These are phyloP conservation scores for Arachis monticola DNA, from an alignment of 331 rosid genomes.

Conservation along the genomic window DNA sequence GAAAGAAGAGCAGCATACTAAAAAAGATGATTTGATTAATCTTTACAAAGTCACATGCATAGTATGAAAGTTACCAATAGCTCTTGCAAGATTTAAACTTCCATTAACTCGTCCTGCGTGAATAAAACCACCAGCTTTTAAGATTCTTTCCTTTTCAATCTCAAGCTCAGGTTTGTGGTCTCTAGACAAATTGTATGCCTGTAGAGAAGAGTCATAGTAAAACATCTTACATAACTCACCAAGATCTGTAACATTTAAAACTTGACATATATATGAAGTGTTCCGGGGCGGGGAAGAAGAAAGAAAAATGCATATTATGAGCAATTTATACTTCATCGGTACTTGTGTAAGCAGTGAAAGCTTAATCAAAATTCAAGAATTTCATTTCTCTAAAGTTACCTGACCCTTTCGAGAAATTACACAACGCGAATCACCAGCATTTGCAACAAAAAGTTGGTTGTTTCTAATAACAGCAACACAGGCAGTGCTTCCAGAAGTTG, in stretches of 20 bases:
- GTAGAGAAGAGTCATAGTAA: slow-evolving; percentile 42
- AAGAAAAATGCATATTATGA: slow-evolving; percentile 8
- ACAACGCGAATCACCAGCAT: slow-evolving; percentile 99
- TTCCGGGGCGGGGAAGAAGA: not conserved
- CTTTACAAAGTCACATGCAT: slow-evolving; percentile 21
- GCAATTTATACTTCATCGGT: slow-evolving; percentile 19
- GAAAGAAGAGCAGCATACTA: slow-evolving; percentile 1
- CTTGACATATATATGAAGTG: slow-evolving; percentile 25
- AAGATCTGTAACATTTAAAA: slow-evolving; percentile 11
- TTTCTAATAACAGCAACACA: slow-evolving; percentile 89
- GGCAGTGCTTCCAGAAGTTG: slow-evolving; percentile 97
- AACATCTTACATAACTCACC: not conserved
- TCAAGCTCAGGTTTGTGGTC: slow-evolving; percentile 98
- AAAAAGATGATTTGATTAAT: not conserved
- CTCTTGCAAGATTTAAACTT: slow-evolving; percentile 95
- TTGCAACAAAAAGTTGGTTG: slow-evolving; percentile 81
- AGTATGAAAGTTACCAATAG: slow-evolving; percentile 65
- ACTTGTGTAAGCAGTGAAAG: slow-evolving; percentile 3
- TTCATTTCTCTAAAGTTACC: slow-evolving; percentile 51
- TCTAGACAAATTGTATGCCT: slow-evolving; percentile 90
- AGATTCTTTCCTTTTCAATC: slow-evolving; percentile 90
- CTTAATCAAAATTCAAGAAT: slow-evolving; percentile 34
- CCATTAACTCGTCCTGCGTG: slow-evolving; percentile 98
- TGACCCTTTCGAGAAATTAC: slow-evolving; percentile 94
- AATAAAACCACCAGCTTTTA: slow-evolving; percentile 93